Evolutionary conservation across 495 filamentous ascomycete genomes (phyloP).

Genomic region (Filosporella fistucella): DNA sequence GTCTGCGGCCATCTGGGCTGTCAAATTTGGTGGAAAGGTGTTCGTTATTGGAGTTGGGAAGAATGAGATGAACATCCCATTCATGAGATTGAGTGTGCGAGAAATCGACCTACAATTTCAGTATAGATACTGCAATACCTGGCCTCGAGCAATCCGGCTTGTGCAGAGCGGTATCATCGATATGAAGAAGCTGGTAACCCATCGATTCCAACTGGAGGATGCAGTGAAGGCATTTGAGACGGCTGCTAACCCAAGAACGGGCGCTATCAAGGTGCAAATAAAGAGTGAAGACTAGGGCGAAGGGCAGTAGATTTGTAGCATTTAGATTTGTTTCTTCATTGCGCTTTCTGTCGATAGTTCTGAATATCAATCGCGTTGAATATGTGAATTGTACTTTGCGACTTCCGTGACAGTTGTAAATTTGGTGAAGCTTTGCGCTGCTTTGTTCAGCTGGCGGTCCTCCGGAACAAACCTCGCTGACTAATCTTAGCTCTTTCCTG

Average conservation of each 20-base stretch:
- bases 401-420: neutral
- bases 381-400: neutral
- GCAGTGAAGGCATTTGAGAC: conserved; percentile 86
- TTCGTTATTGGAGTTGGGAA: conserved; percentile 91
- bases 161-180: conserved; percentile 79
- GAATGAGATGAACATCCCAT: conserved; percentile 90
- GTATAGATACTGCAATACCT: conserved; percentile 93
- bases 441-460: no score
- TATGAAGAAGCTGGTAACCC: conserved; percentile 76
- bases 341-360: neutral
- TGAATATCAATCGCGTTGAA: neutral
- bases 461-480: no score
- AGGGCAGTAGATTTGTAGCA: neutral
- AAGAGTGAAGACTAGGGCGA: conserved; percentile 42
- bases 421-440: neutral
- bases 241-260: conserved; percentile 79
- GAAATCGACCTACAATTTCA: conserved; percentile 95
- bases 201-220: conserved; percentile 80
- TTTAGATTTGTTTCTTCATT: no score
- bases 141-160: conserved; percentile 87
- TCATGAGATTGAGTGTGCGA: conserved; percentile 83
- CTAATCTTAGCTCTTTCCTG: neutral
- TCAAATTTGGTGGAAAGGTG: conserved; percentile 91
- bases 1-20: conserved; percentile 76
- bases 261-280: conserved; percentile 95